phyloP scores from a whole-genome alignment of 371 early-diverging fungal genomes.

The Circinella minor region DNA sequence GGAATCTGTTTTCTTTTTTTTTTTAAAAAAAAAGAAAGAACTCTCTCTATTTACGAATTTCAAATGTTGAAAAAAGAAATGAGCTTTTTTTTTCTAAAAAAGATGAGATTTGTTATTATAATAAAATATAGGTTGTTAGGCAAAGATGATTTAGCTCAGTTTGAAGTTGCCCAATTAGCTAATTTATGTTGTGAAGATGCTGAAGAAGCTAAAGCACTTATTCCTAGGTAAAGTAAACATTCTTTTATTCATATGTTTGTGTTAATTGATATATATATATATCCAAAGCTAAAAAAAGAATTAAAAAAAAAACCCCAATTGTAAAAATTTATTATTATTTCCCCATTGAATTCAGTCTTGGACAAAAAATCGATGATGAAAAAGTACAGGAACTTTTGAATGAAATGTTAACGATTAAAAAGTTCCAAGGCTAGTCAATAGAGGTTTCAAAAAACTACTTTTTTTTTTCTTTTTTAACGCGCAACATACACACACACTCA shows the following conservation, averaged over 20 bases:
- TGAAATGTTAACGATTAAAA: slow-evolving; percentile 78
- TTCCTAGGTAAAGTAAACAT: slow-evolving; percentile 36
- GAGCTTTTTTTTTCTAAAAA: not conserved
- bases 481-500: not conserved
- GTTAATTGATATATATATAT: no score
- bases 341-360: slow-evolving; percentile 15
- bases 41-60: no score
- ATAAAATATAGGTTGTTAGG: slow-evolving; percentile 50
- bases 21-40: not conserved
- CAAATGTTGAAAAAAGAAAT: slow-evolving; percentile 24
- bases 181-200: slow-evolving; percentile 89
- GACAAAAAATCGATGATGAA: slow-evolving; percentile 65
- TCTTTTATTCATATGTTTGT: no score
- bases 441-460: no score
- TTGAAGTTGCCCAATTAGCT: slow-evolving; percentile 88
- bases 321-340: no score
- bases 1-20: not conserved
- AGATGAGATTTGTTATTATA: slow-evolving; percentile 6
- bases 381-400: slow-evolving; percentile 71
- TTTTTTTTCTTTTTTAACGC: not conserved
- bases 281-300: no score
- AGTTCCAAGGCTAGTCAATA: slow-evolving; percentile 67
- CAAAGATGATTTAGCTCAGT: slow-evolving; percentile 69
- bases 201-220: slow-evolving; percentile 75
- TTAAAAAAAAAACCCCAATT: no score